Base-by-base conservation (phyloP, 2,329 filamentous ascomycete genomes). In the Cytospora piceae region DNA sequence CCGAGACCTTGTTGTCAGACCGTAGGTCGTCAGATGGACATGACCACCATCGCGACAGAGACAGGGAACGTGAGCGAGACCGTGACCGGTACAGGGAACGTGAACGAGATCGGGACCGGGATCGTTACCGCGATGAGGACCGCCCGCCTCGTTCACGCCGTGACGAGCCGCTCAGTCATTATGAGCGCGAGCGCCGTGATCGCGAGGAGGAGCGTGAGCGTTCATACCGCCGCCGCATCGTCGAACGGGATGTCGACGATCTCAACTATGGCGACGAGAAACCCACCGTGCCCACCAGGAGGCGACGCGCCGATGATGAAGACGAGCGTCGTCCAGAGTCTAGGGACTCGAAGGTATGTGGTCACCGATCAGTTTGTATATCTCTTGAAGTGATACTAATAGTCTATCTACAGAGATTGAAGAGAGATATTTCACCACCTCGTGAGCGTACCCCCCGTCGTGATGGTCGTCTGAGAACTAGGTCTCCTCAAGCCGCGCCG, bases 161-260 rank as follows among this genome's bases (percentile, higher is more conserved):
- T 61, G 85, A 87, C 63, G 87, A 89, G 52, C 82, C 86, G 51
- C 76, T 80, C 58, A 85, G 87, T 71, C 84, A 89, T 74, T 96
- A 96, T 75, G 93, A 95, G 67, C 90, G 92, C 63, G 94, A 97
- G 78, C 86, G 94, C 62, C 87, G 93, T 68, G 92, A 95, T 70
- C 87, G 94, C 58, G 94, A 98, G 75, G 91, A 93, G 71, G 94
- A 97, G 76, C 88, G 94, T 63, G 95, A 98, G 78, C 88, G 93
- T 67, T 83, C 90, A 61, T 97, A 97, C 77, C 89, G 93, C 65
- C 91, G 94, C 71, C 92, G 92, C 66, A 75, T 81, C 67, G 79
- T 78, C 68, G 93, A 93, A 73, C 90, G 92, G 53, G 87, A 89
- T 71, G 88, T 93, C 68, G 93, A 96, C 73, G 93, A 96, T 76